Conservation (phyloP, 2,329 filamentous ascomycete genomes). For the Trichoderma cornu-damae region DNA sequence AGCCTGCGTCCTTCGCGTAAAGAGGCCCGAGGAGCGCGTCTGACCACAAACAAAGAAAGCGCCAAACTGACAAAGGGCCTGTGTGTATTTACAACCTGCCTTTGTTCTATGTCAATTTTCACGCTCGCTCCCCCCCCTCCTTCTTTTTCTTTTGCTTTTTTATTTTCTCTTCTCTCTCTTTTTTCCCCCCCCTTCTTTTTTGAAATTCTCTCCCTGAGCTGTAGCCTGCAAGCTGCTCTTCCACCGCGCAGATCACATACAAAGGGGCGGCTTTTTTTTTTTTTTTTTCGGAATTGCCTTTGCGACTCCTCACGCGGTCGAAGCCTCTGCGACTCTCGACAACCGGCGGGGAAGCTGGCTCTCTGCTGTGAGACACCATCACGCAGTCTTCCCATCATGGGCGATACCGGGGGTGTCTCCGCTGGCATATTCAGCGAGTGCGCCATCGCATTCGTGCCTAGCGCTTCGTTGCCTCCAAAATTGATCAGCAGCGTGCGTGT, state of each 20-base stretch:
- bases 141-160: not conserved
- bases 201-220: not conserved
- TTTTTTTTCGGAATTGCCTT: not conserved
- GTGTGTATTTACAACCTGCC: not conserved
- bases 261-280: too few relatives aligned
- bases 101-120: conserved; percentile 6
- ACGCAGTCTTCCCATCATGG: conserved; percentile 26
- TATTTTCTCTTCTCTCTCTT: not conserved
- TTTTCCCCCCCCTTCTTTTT: too few relatives aligned
- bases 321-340: not conserved
- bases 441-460: conserved; percentile 43
- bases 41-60: conserved; percentile 15
- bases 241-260: not conserved
- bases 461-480: conserved; percentile 37
- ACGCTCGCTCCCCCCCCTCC: too few relatives aligned
- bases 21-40: conserved; percentile 18
- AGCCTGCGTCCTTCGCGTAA: conserved; percentile 36
- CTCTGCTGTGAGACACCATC: not conserved
- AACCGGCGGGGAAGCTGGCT: not conserved
- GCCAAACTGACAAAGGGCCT: not conserved
- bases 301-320: not conserved
- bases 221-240: not conserved
- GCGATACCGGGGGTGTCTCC: conserved; percentile 23
- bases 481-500: conserved; percentile 38
- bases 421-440: conserved; percentile 39